phyloP scores from a whole-genome alignment of 2,329 filamentous ascomycete species.

The Colletotrichum trifolii region DNA sequence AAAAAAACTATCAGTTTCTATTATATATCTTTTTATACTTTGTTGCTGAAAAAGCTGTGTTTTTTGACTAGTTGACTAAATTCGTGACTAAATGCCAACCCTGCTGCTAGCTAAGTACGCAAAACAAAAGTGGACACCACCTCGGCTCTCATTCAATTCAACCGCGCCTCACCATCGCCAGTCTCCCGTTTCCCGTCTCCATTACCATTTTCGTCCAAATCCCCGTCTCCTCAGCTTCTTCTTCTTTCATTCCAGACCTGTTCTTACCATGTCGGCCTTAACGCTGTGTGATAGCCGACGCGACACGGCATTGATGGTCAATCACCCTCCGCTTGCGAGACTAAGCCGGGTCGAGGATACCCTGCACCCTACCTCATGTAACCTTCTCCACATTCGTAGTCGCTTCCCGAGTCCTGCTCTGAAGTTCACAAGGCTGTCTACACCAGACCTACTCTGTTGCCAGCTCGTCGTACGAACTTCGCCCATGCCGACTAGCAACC shows the following conservation, averaged over 20 bases:
- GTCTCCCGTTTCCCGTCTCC: too few relatives aligned
- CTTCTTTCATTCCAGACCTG: background rate
- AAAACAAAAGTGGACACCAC: background rate
- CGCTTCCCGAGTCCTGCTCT: slow-evolving; percentile 15
- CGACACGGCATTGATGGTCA: slow-evolving; percentile 34
- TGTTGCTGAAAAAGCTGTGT: too few relatives aligned
- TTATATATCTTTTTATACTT: too few relatives aligned
- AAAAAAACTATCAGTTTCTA: too few relatives aligned
- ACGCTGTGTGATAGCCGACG: slow-evolving; percentile 1
- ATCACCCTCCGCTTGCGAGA: slow-evolving; percentile 18
- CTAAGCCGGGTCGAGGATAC: background rate
- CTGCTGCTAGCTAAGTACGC: too few relatives aligned
- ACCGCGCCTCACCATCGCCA: background rate
- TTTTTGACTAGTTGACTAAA: too few relatives aligned
- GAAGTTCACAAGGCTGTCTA: background rate
- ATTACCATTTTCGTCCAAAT: background rate
- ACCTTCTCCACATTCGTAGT: slow-evolving; percentile 29
- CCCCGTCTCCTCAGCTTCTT: slow-evolving; percentile 1
- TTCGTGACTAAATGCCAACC: too few relatives aligned
- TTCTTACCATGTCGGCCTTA: slow-evolving; percentile 6
- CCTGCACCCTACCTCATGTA: background rate
- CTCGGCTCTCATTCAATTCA: background rate
- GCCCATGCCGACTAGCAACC: slow-evolving; percentile 11
- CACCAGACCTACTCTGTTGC: slow-evolving; percentile 1
- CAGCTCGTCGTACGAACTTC: slow-evolving; percentile 15